Conservation (phyloP, 2,329 filamentous ascomycete genomes). For the Cladosporium sp. region DNA sequence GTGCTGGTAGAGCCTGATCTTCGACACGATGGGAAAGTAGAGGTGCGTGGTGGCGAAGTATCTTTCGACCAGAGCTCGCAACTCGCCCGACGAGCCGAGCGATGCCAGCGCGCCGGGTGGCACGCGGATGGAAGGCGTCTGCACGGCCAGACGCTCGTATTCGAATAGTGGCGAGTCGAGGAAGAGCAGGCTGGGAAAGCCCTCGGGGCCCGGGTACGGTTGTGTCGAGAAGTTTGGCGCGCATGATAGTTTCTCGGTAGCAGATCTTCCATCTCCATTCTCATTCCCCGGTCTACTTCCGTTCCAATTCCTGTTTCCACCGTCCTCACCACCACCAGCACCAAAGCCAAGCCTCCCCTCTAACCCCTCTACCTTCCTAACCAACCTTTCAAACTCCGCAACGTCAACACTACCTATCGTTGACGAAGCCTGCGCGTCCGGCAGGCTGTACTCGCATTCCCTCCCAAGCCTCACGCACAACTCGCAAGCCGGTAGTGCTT, state of each 20-base stretch:
- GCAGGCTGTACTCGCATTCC: conserved; percentile 23
- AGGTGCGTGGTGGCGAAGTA: conserved; percentile 46
- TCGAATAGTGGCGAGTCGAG: conserved; percentile 42
- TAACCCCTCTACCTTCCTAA: conserved; percentile 4
- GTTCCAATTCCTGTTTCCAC: background rate
- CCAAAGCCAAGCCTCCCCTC: background rate
- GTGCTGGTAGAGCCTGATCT: conserved; percentile 41
- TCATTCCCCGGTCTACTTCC: no score
- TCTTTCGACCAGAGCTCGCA: conserved; percentile 36
- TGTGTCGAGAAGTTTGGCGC: conserved; percentile 19
- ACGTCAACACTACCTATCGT: conserved; percentile 7
- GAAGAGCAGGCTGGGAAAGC: conserved; percentile 43
- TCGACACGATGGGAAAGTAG: conserved; percentile 48
- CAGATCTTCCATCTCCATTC: no score
- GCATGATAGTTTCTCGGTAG: no score
- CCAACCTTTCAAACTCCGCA: conserved; percentile 20
- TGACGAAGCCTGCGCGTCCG: conserved; percentile 14
- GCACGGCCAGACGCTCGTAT: conserved; percentile 34
- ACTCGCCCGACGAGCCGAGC: conserved; percentile 35
- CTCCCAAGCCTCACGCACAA: conserved; percentile 37
- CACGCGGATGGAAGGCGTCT: conserved; percentile 36
- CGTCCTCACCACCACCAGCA: background rate
- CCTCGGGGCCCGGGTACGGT: conserved; percentile 15
- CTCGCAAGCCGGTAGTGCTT: conserved; percentile 45
- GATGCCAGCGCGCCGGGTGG: conserved; percentile 34